Base-by-base conservation (phyloP, 495 filamentous ascomycete genomes). In the Articulospora tetracladia region DNA sequence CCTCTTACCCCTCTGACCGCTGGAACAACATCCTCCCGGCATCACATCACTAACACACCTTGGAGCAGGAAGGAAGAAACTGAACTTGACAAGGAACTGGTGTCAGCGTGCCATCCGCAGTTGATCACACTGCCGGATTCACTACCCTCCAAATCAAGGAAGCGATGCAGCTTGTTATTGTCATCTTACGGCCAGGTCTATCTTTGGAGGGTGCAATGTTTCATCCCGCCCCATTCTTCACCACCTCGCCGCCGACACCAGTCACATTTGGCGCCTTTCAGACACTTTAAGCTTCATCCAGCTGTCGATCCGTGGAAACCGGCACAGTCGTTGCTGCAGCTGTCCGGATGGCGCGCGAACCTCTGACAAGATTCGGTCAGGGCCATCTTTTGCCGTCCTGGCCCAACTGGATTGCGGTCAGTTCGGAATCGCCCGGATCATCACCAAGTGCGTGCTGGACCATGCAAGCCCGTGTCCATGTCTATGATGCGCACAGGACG, bases 201-300 rank as follows among this genome's bases (percentile, higher is more conserved):
- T 44, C 39, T 44, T 19, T 19, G 39, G 39, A 44, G 39, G 39
- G 39, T 44, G 39, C n/a, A 11, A 17, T 44, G 39, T 44, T 44
- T 44, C 39, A 44, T 44, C 13, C 30, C 6, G 13, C 30, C 30
- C 30, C 30, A n/a, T 44, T 44, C 17, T 3, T 3, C 39, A 7
- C 39, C 39, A 44, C 39, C 10, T n/a, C 39, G 3, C 39, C 3
- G n/a, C 39, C 39, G 4, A 44, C n/a, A 7, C n/a, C 39, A 19
- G 39, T 44, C 39, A 44, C 39, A 44, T 44, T n/a, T n/a, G n/a
- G n/a, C n/a, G n/a, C n/a, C n/a, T n/a, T 44, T 44, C 39, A 44
- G 39, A 44, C 39, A 44, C 39, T 44, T 7, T 44, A 44, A 44
- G 39, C 39, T 8, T 44, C 39, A 44, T 44, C 39, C 11, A 44